These are phyloP conservation scores for Dianthus caryophyllus DNA, from an alignment of 148 eudicot species.

Conservation along the genomic window DNA sequence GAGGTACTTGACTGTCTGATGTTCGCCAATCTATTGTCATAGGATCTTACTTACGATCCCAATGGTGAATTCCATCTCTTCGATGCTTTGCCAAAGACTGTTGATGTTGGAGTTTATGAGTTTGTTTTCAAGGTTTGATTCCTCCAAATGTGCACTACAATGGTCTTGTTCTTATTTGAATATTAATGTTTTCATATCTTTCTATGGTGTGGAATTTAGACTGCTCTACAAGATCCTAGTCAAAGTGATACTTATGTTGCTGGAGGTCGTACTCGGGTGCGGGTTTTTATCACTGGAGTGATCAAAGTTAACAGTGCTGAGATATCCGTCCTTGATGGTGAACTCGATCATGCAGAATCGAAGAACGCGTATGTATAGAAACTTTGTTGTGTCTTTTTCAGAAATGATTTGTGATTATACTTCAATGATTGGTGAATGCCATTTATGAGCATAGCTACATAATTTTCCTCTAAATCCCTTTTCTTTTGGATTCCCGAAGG, in stretches of 20 bases:
- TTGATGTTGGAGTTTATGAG: conserved; percentile 71
- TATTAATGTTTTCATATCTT: conserved; percentile 1
- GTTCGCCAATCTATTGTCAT: conserved; percentile 4
- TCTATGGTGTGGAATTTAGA: conserved; percentile 31
- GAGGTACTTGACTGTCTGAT: conserved; percentile 15
- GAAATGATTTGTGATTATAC: background rate
- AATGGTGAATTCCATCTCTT: conserved; percentile 53
- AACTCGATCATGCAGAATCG: conserved; percentile 58
- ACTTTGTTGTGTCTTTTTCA: background rate
- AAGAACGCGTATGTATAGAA: conserved; percentile 46
- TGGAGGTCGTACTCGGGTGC: conserved; percentile 59
- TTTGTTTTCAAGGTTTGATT: conserved; percentile 67
- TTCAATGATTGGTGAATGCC: background rate
- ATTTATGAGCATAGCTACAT: background rate
- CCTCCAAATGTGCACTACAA: background rate
- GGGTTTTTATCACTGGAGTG: conserved; percentile 58
- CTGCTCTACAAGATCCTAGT: conserved; percentile 63
- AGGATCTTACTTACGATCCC: conserved; percentile 79
- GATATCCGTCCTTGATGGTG: conserved; percentile 73
- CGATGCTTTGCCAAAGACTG: conserved; percentile 56
- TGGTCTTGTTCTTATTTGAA: background rate
- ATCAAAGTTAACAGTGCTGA: conserved; percentile 58
- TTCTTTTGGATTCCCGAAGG: no score
- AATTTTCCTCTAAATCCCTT: background rate
- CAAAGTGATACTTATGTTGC: conserved; percentile 52